phyloP scores from a whole-genome alignment of 106 monocot genomes.

The Acorus gramineus region DNA sequence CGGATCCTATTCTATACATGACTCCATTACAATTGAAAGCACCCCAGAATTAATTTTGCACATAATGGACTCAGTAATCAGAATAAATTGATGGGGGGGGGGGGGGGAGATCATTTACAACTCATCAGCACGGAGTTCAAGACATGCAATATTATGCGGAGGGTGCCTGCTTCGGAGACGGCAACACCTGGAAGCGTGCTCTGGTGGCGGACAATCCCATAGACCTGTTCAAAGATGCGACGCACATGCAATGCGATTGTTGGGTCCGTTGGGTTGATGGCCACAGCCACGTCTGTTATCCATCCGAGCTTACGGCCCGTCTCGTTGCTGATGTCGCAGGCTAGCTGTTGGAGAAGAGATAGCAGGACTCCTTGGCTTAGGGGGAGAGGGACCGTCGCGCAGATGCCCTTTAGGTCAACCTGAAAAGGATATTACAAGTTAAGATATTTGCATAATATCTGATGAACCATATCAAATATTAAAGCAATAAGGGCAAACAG shows the following conservation, averaged over 20 bases:
- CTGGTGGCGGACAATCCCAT: conserved; percentile 36
- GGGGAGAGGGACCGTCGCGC: conserved; percentile 32
- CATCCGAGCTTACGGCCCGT: conserved; percentile 42
- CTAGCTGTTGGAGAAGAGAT: conserved; percentile 60
- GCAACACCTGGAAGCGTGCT: conserved; percentile 34
- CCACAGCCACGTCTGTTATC: conserved; percentile 55
- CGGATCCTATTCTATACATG: not conserved
- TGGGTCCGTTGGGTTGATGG: conserved; percentile 51
- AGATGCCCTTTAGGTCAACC: conserved; percentile 61
- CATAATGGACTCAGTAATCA: not conserved
- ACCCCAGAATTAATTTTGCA: not conserved
- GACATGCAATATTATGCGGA: conserved; percentile 53
- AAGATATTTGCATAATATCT: not conserved
- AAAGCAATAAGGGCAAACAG: too few relatives aligned
- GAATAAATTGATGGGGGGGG: not conserved
- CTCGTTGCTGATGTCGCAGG: conserved; percentile 50
- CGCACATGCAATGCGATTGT: conserved; percentile 53
- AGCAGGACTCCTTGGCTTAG: conserved; percentile 65
- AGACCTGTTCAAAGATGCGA: conserved; percentile 68
- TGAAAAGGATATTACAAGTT: conserved; percentile 1
- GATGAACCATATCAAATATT: too few relatives aligned
- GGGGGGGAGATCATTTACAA: conserved; percentile 37
- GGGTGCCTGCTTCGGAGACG: conserved; percentile 25
- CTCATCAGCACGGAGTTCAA: conserved; percentile 50
- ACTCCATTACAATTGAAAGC: not conserved